Evolutionary conservation across 176 grass and related monocot species (phyloP), one percentile per base, ranked within the genome.

Genomic region (Oryza rufipogon): DNA sequence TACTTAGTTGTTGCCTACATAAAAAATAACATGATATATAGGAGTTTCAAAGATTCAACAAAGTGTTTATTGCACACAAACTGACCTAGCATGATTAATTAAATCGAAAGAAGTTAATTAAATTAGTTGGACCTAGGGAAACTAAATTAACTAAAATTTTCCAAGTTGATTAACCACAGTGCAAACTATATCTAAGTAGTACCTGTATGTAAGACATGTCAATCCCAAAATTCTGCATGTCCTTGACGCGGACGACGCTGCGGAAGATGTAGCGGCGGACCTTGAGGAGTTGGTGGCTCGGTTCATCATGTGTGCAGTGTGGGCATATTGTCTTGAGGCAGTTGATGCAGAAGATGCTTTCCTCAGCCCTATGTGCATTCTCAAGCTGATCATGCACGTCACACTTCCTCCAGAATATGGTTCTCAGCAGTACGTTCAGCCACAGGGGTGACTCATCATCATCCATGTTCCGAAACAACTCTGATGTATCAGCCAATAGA

Each of bases 161-260:
- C 1, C 9, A 22, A 10, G 9, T 42, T 39, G 7, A 19, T 20
- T 41, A 11, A 11, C 13, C 11, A 22, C 20, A 38, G 36, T 38
- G 36, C 36, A 38, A 38, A 38, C 36, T 6, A 5, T 6, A 38
- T 38, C 36, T 5, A 38, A 38, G 36, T 38, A 38, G 36, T 38
- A 88, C 87, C 87, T 89, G 87, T 48, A 89, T 72, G 39, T 68
- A 20, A 32, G 87, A 84, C 58, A 83, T 25, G 34, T 89, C 81
- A 17, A 89, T 15, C 73, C 73, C 28, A 20, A 75, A 69, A 0
- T 15, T 79, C 0, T 79, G 13, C 52, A 84, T 66, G 76, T 89
- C 87, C 2, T n/a, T 42, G 60, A 69, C 36, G 13, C 87, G 76
- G 47, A 84, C 13, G 46, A 89, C 87, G 69, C 83, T 77, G 42